Evolutionary conservation across 768 basidiomycete species (phyloP), one percentile per base, ranked within the genome.

Genomic region (Tricholoma sp.): DNA sequence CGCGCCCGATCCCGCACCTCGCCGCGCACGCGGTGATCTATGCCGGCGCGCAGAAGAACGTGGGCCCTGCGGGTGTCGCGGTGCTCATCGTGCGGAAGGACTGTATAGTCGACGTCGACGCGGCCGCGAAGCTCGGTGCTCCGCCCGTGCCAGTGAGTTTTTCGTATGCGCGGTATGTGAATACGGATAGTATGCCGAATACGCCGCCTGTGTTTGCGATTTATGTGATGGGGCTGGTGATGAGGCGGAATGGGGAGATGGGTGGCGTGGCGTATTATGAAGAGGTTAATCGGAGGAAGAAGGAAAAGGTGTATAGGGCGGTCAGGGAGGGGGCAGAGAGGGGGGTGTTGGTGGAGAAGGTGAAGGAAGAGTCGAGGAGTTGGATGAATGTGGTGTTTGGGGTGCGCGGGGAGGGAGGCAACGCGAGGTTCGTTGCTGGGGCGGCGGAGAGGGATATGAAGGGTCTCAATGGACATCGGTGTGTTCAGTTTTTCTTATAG

Each of bases 41-140:
- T 68, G 97, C 95, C 6, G 97, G 97, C 48, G 97, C 90, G 20
- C 97, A 99, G 74, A 99, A 99, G 79, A 99, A 99, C 70, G 75
- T 98, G 51, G 95, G 96, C 7, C 97, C 97, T 2, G 87, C 97
- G 0, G 97, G 97, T 1, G 75, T 97, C 20, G 94, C 93, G 12
- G 82, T 99, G 70, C 76, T 95, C 63, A 97, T 99, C 73, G 91
- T 98, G 18, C 84, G 91, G n/a, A 84, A 96, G 57, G 94, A 97
- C 73, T 88, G 95, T 68, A 77, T 98, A 66, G 93, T 95, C 66
- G 92, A 91, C 67, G 87, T 91, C 49, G 89, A 94, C 63, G 85
- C 84, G 2, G 89, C 91, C 0, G 81, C 84, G 12, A 76, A 75
- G 65, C 77, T 90, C 55, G 91, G 92, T 20, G 87, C 88, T 2